Evolutionary conservation across 352 stramenopile species (phyloP), one percentile per base, ranked within the genome.

Genomic region (Phytopythium vexans): DNA sequence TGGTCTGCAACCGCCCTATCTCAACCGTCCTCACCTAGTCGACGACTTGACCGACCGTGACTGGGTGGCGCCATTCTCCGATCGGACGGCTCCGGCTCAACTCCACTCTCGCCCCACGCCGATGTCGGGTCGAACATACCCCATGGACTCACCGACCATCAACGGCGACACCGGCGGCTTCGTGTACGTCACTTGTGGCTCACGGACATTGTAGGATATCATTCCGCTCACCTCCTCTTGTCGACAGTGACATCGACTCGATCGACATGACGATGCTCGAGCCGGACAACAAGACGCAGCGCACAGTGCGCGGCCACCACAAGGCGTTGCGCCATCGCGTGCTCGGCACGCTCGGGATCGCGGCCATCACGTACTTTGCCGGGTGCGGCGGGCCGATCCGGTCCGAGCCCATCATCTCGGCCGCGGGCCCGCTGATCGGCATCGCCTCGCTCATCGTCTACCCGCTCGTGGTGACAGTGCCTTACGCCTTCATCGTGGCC

Each of bases 401-500:
- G 2, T 88, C 82, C 0, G 77, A 89, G 51, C 53, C 68, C 6
- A 76, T 89, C 49, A 70, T 88, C 16, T 63, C 66, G 2, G 72
- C 73, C 4, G 65, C 55, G 1, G 78, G 82, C 0, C 89, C 94
- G 36, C 54, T 76, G 0, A 60, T 83, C 16, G 80, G 70, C 0
- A 56, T 92, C 9, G 43, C 76, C 10, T 74, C 60, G 7, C 58
- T 89, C 32, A 4, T 81, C 4, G 10, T 92, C 32, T 90, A 86
- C 41, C 79, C 82, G 3, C 38, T 93, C 3, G 40, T 91, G 15
- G 65, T 86, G n/a, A 83, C 74, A 6, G 55, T 80, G 3, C 80
- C 80, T n/a, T 87, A 82, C 52, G 68, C 70, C 1, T 68, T 61
- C 54, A 75, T 92, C 32, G 56, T 91, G 14, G 70, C 75, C 0